Base-by-base conservation (phyloP, 345 rosid genomes). In the Raphanus raphanistrum region DNA sequence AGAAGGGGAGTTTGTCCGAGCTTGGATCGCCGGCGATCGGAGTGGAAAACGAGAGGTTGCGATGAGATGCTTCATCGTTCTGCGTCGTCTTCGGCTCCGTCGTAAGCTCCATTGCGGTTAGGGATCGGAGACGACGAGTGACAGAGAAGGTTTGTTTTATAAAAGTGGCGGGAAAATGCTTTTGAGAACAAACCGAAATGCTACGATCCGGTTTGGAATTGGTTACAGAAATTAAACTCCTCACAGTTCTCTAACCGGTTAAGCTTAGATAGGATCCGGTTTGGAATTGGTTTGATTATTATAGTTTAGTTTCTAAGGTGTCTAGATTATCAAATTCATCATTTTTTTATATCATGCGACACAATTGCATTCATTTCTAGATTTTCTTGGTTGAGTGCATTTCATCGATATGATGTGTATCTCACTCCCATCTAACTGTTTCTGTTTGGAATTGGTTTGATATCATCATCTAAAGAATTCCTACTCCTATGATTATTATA, bases 1-100 rank as follows among this genome's bases (percentile, higher is more conserved):
- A 89, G 88, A 94, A 89, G 1, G 94, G 86, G 68, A 87, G 72
- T 45, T 73, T 85, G 10, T 63, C 80, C 3, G 26, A 77, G 66
- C 71, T 74, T 21, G 12, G 63, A 26, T 81, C 82, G 71, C 68
- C 50, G 65, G 60, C 54, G 74, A 15, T 36, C 17, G 74, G 66
- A 57, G 76, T 62, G 17, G 71, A 26, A 16, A 70, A 70, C 27
- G 75, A 54, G 75, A 68, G 68, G 8, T 36, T 54, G 8, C 68
- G 84, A 13, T 68, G 84, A 15, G 74, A 36, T 66, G 27, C 45
- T 25, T 73, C 88, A 16, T 55, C 76, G 71, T 70, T 70, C 65
- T 74, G 61, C 75, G 75, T 38, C 75, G 75, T 38, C 65, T 79
- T 38, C 54, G 79, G 16, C 70, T 79, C 59, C 35, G 66, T 21